Evolutionary conservation across 139 green algal genomes (phyloP).

Genomic region (Chlamydomonas eustigma): DNA sequence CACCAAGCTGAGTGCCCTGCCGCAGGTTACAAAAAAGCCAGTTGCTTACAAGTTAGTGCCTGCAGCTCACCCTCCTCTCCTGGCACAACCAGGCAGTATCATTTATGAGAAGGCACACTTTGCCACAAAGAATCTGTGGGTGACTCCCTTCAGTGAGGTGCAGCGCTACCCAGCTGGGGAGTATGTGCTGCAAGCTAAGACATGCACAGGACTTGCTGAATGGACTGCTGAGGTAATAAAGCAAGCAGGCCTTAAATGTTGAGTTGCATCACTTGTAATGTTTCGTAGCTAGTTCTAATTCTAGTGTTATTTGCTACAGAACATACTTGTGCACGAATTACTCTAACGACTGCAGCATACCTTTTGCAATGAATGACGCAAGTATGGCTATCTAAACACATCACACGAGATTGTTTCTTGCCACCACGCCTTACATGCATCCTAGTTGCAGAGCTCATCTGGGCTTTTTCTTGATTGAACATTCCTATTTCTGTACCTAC

Average conservation of each 20-base stretch:
- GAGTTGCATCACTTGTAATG: too few species aligned
- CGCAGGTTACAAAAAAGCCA: constrained; percentile 14
- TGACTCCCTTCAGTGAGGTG: constrained; percentile 54
- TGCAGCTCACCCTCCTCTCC: constrained; percentile 33
- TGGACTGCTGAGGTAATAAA: constrained; percentile 60
- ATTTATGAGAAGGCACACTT: constrained; percentile 49
- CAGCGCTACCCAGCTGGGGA: constrained; percentile 61
- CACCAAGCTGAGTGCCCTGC: neutral
- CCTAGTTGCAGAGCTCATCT: too few species aligned
- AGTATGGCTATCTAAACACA: too few species aligned
- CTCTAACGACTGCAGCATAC: too few species aligned
- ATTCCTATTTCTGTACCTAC: neutral
- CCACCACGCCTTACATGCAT: too few species aligned
- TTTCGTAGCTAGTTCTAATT: too few species aligned
- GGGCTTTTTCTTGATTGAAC: too few species aligned
- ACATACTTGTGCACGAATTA: too few species aligned
- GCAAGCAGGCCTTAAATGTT: too few species aligned
- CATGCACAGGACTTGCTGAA: constrained; percentile 49
- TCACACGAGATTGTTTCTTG: too few species aligned
- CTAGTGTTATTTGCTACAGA: too few species aligned
- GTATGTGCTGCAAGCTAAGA: constrained; percentile 59
- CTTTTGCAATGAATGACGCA: too few species aligned
- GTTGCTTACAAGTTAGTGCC: constrained; percentile 61
- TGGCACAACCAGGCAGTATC: constrained; percentile 33
- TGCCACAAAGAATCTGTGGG: constrained; percentile 68